Evolutionary conservation across 23 red algal genomes (phyloP).

Genomic region (Gracilaria vermiculophylla): DNA sequence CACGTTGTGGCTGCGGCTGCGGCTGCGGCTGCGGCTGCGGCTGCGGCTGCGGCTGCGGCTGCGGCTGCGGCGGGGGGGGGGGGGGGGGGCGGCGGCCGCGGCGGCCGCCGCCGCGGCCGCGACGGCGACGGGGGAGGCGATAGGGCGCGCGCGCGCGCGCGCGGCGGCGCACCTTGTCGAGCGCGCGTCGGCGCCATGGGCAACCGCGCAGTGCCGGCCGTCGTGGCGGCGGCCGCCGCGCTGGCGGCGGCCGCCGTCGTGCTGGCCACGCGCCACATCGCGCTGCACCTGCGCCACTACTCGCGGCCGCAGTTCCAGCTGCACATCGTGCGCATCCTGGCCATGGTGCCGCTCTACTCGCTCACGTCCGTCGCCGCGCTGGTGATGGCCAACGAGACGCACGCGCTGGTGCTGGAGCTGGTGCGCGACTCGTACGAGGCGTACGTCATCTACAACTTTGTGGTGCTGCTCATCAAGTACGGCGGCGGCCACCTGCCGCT

Average conservation of each 20-base stretch:
- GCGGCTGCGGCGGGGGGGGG: neutral
- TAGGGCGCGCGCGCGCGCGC: neutral
- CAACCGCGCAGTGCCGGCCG: neutral
- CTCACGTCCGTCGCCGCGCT: constrained; percentile 83
- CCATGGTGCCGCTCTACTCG: constrained; percentile 98
- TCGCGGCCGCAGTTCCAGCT: constrained; percentile 84
- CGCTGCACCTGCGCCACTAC: constrained; percentile 76
- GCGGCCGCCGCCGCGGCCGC: too few species aligned
- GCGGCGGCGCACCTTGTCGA: neutral
- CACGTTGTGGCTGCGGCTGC: neutral
- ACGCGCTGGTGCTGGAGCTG: constrained; percentile 73
- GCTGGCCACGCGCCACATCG: constrained; percentile 53
- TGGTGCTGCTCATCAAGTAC: constrained; percentile 89
- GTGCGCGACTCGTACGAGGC: constrained; percentile 97
- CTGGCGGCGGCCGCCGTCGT: constrained; percentile 12
- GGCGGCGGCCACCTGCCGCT: constrained; percentile 85
- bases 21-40: too few species aligned
- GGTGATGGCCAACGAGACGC: constrained; percentile 40
- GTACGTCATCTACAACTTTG: constrained; percentile 96
- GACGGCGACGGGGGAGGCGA: neutral
- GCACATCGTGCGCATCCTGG: constrained; percentile 92
- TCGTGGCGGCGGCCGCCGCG: neutral
- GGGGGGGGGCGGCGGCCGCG: neutral
- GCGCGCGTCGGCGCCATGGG: neutral
- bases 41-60: neutral